Percentiles rank a stretch among this genome's conserved stretches.
Conservation (phyloP, 257 asterid genomes). For the Lycium barbarum region DNA sequence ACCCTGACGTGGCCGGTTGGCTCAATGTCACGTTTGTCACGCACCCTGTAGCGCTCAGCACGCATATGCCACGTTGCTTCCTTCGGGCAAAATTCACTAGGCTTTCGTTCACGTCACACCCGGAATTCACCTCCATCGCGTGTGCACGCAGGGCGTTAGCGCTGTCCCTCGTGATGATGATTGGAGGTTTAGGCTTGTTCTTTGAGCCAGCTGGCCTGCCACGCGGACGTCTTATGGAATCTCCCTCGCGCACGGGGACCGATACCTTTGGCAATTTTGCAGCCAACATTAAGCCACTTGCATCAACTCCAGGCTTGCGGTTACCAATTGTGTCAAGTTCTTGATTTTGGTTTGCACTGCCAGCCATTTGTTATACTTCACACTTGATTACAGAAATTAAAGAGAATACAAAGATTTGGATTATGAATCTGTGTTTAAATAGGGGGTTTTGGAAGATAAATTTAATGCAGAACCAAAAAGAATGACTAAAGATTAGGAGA, state of each 20-base stretch:
- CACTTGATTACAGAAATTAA: conserved; percentile 20
- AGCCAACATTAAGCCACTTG: conserved; percentile 38
- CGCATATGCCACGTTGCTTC: conserved; percentile 74
- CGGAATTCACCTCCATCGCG: conserved; percentile 81
- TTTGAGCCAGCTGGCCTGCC: conserved; percentile 95
- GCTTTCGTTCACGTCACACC: conserved; percentile 73
- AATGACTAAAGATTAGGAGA: conserved; percentile 68
- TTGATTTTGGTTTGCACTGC: conserved; percentile 44
- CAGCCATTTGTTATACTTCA: conserved; percentile 52
- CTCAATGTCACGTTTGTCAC: conserved; percentile 81
- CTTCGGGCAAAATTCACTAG: conserved; percentile 64
- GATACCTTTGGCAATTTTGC: conserved; percentile 38
- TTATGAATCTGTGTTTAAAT: conserved; percentile 43
- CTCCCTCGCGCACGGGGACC: conserved; percentile 39
- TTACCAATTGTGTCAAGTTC: no score
- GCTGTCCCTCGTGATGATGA: conserved; percentile 87
- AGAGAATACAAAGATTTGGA: conserved; percentile 14
- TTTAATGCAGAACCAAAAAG: conserved; percentile 39
- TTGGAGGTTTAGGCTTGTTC: conserved; percentile 95
- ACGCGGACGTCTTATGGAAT: conserved; percentile 64
- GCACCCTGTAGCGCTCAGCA: conserved; percentile 84
- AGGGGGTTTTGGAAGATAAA: conserved; percentile 40
- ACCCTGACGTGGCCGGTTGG: conserved; percentile 77
- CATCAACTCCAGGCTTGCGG: background rate
- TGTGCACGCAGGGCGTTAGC: conserved; percentile 83